phyloP scores from a whole-genome alignment of 352 stramenopile species.

The Globisporangium ultimum region DNA sequence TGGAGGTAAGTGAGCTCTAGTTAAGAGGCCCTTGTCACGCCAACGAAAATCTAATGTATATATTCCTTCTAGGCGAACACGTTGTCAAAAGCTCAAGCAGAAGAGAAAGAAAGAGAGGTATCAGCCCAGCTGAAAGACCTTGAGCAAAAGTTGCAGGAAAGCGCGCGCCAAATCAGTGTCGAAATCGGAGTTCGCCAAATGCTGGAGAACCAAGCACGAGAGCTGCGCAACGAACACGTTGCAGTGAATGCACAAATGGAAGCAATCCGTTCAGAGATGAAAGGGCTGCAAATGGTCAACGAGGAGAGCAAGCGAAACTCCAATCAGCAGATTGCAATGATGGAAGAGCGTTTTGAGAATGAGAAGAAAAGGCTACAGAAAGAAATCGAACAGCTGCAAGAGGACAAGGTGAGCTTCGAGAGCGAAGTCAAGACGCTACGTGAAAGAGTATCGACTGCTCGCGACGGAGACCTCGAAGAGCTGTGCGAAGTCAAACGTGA shows the following conservation, averaged over 20 bases:
- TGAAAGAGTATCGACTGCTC: constrained; percentile 40
- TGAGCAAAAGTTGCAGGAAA: constrained; percentile 53
- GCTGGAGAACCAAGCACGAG: constrained; percentile 64
- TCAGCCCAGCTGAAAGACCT: constrained; percentile 37
- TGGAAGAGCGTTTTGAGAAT: constrained; percentile 37
- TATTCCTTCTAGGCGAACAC: constrained; percentile 19
- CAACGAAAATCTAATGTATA: constrained; percentile 2
- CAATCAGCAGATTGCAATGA: constrained; percentile 21
- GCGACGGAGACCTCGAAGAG: constrained; percentile 64
- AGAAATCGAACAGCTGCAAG: constrained; percentile 59
- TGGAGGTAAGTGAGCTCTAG: constrained; percentile 28
- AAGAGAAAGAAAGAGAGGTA: constrained; percentile 33
- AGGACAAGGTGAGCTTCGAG: constrained; percentile 73
- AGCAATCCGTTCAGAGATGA: constrained; percentile 71
- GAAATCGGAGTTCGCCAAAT: constrained; percentile 65
- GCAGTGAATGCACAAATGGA: constrained; percentile 82
- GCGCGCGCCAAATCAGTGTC: constrained; percentile 49
- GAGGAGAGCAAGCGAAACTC: constrained; percentile 40
- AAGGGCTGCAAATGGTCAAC: constrained; percentile 35
- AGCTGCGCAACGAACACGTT: constrained; percentile 69
- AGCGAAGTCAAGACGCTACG: constrained; percentile 69
- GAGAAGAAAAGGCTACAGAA: constrained; percentile 31
- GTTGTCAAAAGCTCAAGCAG: constrained; percentile 21
- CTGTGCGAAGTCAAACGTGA: constrained; percentile 70
- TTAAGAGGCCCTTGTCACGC: not conserved